phyloP scores from a whole-genome alignment of 768 basidiomycete species.

The Lepiota brunneoincarnata region DNA sequence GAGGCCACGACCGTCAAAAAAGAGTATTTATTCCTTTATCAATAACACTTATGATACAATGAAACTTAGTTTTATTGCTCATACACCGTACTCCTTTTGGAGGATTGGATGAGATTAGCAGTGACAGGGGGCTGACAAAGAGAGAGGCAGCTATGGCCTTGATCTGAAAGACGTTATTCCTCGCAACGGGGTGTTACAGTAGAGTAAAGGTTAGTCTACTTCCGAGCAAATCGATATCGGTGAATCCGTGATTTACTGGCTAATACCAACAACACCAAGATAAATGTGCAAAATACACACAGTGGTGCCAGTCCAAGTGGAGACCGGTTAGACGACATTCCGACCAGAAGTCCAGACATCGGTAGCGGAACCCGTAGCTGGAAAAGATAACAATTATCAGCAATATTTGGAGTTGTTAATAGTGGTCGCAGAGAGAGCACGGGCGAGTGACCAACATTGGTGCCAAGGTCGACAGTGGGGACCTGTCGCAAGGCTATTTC shows the following conservation, averaged over 20 bases:
- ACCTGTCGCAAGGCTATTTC: too few species aligned
- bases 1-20: neutral
- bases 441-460: conserved; percentile 30
- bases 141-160: neutral
- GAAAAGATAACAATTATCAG: conserved; percentile 29
- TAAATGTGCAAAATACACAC: conserved; percentile 6
- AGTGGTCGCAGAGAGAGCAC: conserved; percentile 28
- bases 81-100: neutral
- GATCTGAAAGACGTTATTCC: too few species aligned
- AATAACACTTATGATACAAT: conserved; percentile 4
- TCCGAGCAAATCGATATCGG: neutral
- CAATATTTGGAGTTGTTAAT: conserved; percentile 31
- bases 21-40: conserved; percentile 3
- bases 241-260: too few species aligned
- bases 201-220: too few species aligned
- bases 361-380: conserved; percentile 31
- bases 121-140: neutral
- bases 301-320: conserved; percentile 22
- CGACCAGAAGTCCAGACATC: conserved; percentile 35
- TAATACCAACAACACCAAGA: neutral
- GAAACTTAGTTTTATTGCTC: neutral
- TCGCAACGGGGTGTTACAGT: too few species aligned
- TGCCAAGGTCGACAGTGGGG: conserved; percentile 28
- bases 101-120: neutral
- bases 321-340: conserved; percentile 26